A percentile compares a stretch with the other conserved stretches of the same genome.
These are phyloP conservation scores for Boechera stricta DNA, from an alignment of 345 rosid species.

Conservation along the genomic window DNA sequence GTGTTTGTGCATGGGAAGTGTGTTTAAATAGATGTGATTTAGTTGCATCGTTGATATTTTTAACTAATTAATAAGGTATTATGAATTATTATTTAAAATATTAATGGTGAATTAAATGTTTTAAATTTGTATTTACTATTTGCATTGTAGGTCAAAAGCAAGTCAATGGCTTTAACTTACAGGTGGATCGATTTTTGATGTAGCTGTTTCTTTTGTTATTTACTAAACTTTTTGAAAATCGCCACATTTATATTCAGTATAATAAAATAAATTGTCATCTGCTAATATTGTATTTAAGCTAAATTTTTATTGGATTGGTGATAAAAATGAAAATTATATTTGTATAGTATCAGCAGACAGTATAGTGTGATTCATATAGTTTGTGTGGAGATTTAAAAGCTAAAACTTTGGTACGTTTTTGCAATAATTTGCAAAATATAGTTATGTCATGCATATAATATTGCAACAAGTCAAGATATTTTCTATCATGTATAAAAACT, in stretches of 20 bases:
- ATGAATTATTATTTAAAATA: neutral
- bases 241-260: neutral
- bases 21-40: conserved; percentile 41
- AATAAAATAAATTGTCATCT: neutral
- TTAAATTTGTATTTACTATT: conserved; percentile 9
- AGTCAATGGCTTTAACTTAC: neutral
- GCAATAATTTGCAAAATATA: neutral
- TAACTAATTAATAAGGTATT: neutral
- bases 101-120: conserved; percentile 14
- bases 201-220: conserved; percentile 31
- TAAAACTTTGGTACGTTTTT: neutral
- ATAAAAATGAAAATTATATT: too few relatives aligned
- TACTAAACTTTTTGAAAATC: conserved; percentile 28
- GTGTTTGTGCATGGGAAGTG: conserved; percentile 34
- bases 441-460: conserved; percentile 15
- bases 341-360: neutral
- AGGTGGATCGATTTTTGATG: conserved; percentile 1
- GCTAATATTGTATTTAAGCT: neutral
- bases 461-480: conserved; percentile 18
- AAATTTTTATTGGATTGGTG: neutral
- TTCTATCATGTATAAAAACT: conserved; percentile 1
- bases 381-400: conserved; percentile 7
- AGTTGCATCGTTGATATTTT: neutral
- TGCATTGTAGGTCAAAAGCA: conserved; percentile 19
- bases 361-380: conserved; percentile 29